These are phyloP conservation scores for Nannizziopsis barbatae DNA, from an alignment of 2,329 filamentous ascomycete genomes.

Conservation along the genomic window DNA sequence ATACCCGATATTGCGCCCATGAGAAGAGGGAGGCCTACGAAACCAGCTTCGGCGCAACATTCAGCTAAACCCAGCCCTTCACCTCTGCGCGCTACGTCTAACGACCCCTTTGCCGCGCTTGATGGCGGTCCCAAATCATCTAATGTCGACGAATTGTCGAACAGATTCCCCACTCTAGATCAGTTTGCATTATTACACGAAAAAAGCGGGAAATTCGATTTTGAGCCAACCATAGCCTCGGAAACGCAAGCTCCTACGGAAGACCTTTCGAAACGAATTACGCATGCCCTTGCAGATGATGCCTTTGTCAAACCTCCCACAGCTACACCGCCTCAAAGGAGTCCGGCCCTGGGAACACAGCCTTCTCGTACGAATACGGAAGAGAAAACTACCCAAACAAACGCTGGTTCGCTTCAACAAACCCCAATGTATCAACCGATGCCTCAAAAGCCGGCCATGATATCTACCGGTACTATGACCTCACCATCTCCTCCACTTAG, in stretches of 20 bases:
- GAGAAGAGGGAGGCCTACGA: constrained; percentile 68
- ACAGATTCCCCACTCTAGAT: constrained; percentile 78
- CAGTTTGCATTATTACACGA: constrained; percentile 88
- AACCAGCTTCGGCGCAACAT: constrained; percentile 37
- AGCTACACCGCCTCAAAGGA: constrained; percentile 22
- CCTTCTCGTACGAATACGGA: constrained; percentile 21
- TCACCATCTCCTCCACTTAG: constrained; percentile 38
- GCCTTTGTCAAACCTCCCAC: constrained; percentile 53
- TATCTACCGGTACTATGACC: constrained; percentile 74
- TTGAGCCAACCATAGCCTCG: constrained; percentile 47
- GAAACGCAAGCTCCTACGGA: constrained; percentile 36
- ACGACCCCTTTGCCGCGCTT: constrained; percentile 82
- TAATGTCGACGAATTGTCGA: constrained; percentile 66
- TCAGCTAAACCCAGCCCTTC: constrained; percentile 53
- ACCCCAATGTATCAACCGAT: constrained; percentile 31
- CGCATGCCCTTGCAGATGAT: constrained; percentile 70
- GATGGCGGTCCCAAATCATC: constrained; percentile 52
- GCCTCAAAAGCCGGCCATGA: constrained; percentile 44
- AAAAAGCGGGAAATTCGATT: constrained; percentile 71
- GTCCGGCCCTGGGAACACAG: constrained; percentile 21
- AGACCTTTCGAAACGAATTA: constrained; percentile 54
- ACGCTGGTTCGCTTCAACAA: constrained; percentile 21
- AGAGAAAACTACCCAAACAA: constrained; percentile 17
- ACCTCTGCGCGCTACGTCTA: constrained; percentile 55
- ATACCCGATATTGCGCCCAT: constrained; percentile 90